Percentiles rank a stretch among this genome's conserved stretches.
Evolutionary conservation across 1,284 basidiomycete species (phyloP).

Genomic region (Cerrena zonata): DNA sequence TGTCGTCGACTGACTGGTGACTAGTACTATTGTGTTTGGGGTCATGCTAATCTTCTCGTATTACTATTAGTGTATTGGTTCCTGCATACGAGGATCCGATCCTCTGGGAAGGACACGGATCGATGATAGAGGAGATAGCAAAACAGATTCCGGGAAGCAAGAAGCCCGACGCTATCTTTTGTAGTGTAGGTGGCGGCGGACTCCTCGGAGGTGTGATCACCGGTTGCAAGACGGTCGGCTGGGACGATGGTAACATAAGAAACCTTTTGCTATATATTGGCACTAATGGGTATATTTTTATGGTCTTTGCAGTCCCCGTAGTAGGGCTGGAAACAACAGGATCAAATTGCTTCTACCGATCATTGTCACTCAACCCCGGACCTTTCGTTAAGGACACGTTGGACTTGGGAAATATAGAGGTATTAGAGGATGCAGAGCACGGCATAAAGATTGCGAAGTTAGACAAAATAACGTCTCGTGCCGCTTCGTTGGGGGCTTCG

Average conservation of each 20-base stretch:
- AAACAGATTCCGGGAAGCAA: slow-evolving; percentile 37
- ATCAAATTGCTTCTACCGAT: slow-evolving; percentile 67
- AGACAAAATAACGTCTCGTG: slow-evolving; percentile 46
- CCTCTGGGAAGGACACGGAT: slow-evolving; percentile 69
- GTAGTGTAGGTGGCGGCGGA: slow-evolving; percentile 71
- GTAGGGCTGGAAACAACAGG: slow-evolving; percentile 64
- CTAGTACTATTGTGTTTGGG: background rate
- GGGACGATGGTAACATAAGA: slow-evolving; percentile 66
- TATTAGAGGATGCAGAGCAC: slow-evolving; percentile 34
- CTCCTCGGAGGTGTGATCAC: slow-evolving; percentile 62
- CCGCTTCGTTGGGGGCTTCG: slow-evolving; percentile 67
- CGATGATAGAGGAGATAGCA: slow-evolving; percentile 60
- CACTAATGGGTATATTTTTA: background rate
- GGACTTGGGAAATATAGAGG: slow-evolving; percentile 24
- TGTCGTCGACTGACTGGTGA: slow-evolving; percentile 27
- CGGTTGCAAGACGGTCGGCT: slow-evolving; percentile 54
- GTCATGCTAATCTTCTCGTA: background rate
- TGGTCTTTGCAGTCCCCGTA: slow-evolving; percentile 56
- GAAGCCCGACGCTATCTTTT: slow-evolving; percentile 67
- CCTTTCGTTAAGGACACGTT: slow-evolving; percentile 22
- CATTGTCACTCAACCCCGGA: slow-evolving; percentile 51
- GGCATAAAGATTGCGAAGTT: slow-evolving; percentile 27
- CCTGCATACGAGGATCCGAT: slow-evolving; percentile 64
- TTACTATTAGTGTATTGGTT: slow-evolving; percentile 55
- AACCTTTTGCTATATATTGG: background rate